A percentile compares a stretch with the other conserved stretches of the same genome.
These are phyloP conservation scores for Trichoderma brevicompactum DNA, from an alignment of 2,329 filamentous ascomycete species.

Conservation along the genomic window DNA sequence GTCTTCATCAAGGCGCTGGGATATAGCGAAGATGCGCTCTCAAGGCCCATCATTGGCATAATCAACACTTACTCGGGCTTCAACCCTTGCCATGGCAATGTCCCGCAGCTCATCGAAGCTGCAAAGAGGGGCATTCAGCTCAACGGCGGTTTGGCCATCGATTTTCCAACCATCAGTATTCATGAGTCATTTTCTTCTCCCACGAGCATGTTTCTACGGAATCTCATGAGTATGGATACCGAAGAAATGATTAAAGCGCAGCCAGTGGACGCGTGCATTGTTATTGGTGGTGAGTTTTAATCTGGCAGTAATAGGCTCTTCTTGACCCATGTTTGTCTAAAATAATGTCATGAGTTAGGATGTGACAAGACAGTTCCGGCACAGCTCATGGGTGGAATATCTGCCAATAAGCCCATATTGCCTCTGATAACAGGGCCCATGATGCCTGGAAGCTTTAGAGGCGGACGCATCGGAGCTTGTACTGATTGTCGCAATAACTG, in stretches of 20 bases:
- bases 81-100: conserved; percentile 75
- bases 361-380: conserved; percentile 77
- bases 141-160: conserved; percentile 68
- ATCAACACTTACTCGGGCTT: conserved; percentile 74
- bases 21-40: conserved; percentile 72
- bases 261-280: conserved; percentile 68
- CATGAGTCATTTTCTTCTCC: conserved; percentile 71
- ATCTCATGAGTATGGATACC: conserved; percentile 79
- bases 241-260: conserved; percentile 78
- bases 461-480: conserved; percentile 69
- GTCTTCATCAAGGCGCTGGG: conserved; percentile 78
- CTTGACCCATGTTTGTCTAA: background rate
- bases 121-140: conserved; percentile 70
- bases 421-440: conserved; percentile 74
- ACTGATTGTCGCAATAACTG: conserved; percentile 77
- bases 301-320: background rate
- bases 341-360: conserved; percentile 48
- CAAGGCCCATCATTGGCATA: conserved; percentile 72
- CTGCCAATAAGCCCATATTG: conserved; percentile 72
- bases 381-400: conserved; percentile 76
- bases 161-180: conserved; percentile 75
- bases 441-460: conserved; percentile 71
- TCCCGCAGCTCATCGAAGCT: conserved; percentile 72
- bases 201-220: conserved; percentile 75
- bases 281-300: conserved; percentile 64